Conservation (phyloP, 1,139 yeast species). For the Zygosaccharomyces sapae region DNA sequence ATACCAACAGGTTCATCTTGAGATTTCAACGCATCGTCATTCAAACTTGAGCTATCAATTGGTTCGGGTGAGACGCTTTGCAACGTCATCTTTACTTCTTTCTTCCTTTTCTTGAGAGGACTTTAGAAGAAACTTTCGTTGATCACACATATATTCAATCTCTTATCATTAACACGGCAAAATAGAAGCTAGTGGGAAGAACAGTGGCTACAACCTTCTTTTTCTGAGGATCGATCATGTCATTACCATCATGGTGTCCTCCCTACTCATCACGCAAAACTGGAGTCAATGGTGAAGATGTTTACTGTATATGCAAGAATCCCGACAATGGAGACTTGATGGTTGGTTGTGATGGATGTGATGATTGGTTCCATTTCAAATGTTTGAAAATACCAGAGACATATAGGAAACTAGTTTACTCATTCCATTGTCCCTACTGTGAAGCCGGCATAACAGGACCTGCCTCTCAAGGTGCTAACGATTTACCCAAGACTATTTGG, state of each 20-base stretch:
- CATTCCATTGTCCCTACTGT: conserved; percentile 75
- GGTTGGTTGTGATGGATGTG: conserved; percentile 94
- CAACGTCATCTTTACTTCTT: conserved; percentile 12
- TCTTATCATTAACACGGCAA: background rate
- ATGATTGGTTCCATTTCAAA: conserved; percentile 88
- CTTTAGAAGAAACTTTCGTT: background rate
- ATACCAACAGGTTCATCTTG: conserved; percentile 12
- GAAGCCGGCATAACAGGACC: conserved; percentile 46
- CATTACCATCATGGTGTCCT: conserved; percentile 35
- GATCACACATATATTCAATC: background rate
- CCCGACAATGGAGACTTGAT: conserved; percentile 79
- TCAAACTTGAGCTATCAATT: conserved; percentile 10
- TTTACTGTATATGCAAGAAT: conserved; percentile 73
- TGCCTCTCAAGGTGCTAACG: conserved; percentile 25
- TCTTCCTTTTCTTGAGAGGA: background rate
- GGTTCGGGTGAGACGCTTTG: conserved; percentile 23
- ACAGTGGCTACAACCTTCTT: background rate
- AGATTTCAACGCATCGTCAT: conserved; percentile 10
- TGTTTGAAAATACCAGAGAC: conserved; percentile 62
- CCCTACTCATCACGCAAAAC: conserved; percentile 24
- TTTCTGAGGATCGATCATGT: conserved; percentile 8
- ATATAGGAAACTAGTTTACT: conserved; percentile 55
- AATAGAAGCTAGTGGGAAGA: background rate
- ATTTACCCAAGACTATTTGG: conserved; percentile 51
- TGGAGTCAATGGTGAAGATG: conserved; percentile 47